A percentile compares a stretch with the other conserved stretches of the same genome.
Conservation (phyloP, 2,329 filamentous ascomycete genomes). For the Colletotrichum limetticola region DNA sequence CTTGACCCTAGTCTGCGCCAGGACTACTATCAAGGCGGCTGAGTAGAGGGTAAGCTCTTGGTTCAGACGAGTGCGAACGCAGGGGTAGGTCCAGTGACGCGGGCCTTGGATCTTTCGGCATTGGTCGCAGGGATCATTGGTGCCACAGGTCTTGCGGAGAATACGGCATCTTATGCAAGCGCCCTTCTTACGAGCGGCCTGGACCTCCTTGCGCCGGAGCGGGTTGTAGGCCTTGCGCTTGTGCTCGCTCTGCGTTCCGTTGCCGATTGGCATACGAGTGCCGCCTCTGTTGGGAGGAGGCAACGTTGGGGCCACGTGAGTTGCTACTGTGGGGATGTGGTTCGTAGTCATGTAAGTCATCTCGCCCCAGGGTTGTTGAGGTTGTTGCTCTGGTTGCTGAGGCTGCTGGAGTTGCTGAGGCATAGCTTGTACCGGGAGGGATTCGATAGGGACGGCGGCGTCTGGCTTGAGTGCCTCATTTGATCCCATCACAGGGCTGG, state of each 20-base stretch:
- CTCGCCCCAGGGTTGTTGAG: conserved; percentile 62
- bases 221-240: conserved; percentile 49
- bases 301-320: conserved; percentile 31
- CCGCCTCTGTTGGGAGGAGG: conserved; percentile 52
- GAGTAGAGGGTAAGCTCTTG: conserved; percentile 73
- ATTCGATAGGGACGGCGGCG: background rate
- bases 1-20: conserved; percentile 70
- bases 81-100: conserved; percentile 73
- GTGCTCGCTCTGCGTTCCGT: conserved; percentile 35
- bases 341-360: conserved; percentile 59
- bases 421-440: background rate
- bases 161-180: conserved; percentile 75
- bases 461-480: conserved; percentile 20
- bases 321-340: conserved; percentile 24
- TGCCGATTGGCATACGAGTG: conserved; percentile 56
- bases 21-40: conserved; percentile 70
- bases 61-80: conserved; percentile 70
- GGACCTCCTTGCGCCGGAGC: conserved; percentile 70
- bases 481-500: conserved; percentile 21
- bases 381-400: conserved; percentile 6
- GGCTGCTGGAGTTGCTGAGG: background rate
- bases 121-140: conserved; percentile 70
- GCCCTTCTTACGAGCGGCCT: conserved; percentile 72
- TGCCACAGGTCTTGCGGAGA: conserved; percentile 74
- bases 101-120: conserved; percentile 72